Evolutionary conservation across 768 basidiomycete species (phyloP).

Genomic region (Lactarius sp.): DNA sequence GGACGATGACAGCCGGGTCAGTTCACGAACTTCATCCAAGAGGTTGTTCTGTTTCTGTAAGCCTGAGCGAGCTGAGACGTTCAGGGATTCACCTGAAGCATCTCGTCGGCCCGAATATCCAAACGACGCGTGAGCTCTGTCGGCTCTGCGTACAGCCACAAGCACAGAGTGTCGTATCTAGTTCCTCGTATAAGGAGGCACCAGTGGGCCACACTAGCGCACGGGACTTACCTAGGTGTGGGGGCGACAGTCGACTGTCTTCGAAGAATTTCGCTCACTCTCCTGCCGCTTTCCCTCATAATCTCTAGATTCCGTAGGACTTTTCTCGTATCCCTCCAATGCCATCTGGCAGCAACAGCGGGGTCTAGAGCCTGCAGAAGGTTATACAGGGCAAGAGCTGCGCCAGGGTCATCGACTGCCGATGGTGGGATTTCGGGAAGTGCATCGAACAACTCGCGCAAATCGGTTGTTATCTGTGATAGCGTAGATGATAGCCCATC

Average conservation of each 20-base stretch:
- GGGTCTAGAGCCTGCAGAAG: constrained; percentile 70
- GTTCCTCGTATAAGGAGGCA: not conserved
- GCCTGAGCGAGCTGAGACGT: constrained; percentile 5
- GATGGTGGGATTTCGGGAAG: constrained; percentile 59
- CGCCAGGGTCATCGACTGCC: constrained; percentile 49
- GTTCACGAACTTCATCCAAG: constrained; percentile 64
- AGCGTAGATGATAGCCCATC: constrained; percentile 39
- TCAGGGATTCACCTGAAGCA: constrained; percentile 66
- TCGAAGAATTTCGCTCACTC: constrained; percentile 60
- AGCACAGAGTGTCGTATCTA: constrained; percentile 81
- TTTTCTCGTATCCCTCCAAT: constrained; percentile 93
- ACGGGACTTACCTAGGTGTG: constrained; percentile 46
- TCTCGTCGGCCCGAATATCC: constrained; percentile 77
- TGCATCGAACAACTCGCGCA: constrained; percentile 46
- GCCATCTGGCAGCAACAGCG: constrained; percentile 76
- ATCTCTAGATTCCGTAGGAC: constrained; percentile 75
- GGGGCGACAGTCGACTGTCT: constrained; percentile 49
- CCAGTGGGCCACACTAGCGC: constrained; percentile 2
- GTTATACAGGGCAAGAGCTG: constrained; percentile 58
- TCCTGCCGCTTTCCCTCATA: constrained; percentile 62
- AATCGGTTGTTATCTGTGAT: constrained; percentile 41
- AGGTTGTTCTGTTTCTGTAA: constrained; percentile 44
- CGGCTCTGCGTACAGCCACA: constrained; percentile 85
- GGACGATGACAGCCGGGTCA: constrained; percentile 35
- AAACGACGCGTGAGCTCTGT: constrained; percentile 60